Conservation (phyloP, 495 filamentous ascomycete species). For the Penicillium coffeae region DNA sequence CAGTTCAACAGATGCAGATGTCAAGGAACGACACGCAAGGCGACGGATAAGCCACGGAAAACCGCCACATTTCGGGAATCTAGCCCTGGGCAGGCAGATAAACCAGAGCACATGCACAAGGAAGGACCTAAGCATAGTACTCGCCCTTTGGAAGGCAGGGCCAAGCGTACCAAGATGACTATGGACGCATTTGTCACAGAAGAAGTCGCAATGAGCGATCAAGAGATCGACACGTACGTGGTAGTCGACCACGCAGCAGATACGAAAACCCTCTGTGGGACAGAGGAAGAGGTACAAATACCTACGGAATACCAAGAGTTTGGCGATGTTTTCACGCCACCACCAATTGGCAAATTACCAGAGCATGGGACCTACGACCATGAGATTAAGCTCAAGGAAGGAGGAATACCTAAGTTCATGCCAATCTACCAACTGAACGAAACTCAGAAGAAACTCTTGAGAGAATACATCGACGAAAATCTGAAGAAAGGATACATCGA, state of each 20-base stretch:
- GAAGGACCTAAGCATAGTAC: neutral
- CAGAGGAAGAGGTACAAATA: neutral
- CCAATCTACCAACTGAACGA: too few species aligned
- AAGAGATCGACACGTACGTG: neutral
- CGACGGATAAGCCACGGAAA: neutral
- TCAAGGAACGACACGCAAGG: neutral
- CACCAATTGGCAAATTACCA: neutral
- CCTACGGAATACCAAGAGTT: too few species aligned
- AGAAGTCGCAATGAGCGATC: neutral
- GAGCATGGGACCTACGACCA: neutral
- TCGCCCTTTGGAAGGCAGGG: neutral
- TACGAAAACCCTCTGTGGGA: neutral
- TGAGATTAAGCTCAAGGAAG: slow-evolving; percentile 4
- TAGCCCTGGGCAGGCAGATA: neutral
- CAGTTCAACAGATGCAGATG: neutral
- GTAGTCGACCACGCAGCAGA: neutral
- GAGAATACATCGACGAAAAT: too few species aligned
- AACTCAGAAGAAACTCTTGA: too few species aligned
- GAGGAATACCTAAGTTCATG: slow-evolving; percentile 11
- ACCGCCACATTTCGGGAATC: neutral
- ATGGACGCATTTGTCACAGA: neutral
- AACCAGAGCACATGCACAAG: neutral
- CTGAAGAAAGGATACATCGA: too few species aligned
- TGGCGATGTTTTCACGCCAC: neutral
- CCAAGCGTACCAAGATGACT: neutral